A percentile compares a stretch with the other conserved stretches of the same genome.
These are phyloP conservation scores for Pilaira anomala DNA, from an alignment of 192 early-diverging fungal genomes.

Conservation along the genomic window DNA sequence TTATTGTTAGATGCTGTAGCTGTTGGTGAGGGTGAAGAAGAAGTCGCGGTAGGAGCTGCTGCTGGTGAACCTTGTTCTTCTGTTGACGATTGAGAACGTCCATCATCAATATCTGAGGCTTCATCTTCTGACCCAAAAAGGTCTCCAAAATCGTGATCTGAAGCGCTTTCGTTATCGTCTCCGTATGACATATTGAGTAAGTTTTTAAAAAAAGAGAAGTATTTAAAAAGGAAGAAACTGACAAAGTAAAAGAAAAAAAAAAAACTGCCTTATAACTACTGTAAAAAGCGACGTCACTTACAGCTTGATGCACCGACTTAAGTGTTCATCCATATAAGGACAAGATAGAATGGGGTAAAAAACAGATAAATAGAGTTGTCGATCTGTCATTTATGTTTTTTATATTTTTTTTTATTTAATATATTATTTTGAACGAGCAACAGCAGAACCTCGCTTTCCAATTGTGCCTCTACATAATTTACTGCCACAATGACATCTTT, in stretches of 20 bases:
- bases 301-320: too few species aligned
- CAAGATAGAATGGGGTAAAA: too few species aligned
- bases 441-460: slow-evolving; percentile 32
- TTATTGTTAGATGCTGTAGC: not conserved
- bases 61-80: not conserved
- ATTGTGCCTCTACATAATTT: slow-evolving; percentile 65
- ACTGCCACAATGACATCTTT: slow-evolving; percentile 69
- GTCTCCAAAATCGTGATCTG: slow-evolving; percentile 17
- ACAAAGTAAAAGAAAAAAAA: not conserved
- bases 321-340: too few species aligned
- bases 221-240: not conserved
- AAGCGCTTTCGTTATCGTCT: not conserved
- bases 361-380: too few species aligned
- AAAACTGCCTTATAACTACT: too few species aligned
- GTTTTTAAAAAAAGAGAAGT: not conserved
- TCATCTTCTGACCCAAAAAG: slow-evolving; percentile 39
- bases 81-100: slow-evolving; percentile 19
- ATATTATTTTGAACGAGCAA: too few species aligned
- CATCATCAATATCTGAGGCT: slow-evolving; percentile 35
- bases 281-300: too few species aligned
- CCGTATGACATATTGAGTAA: slow-evolving; percentile 1
- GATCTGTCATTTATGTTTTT: too few species aligned
- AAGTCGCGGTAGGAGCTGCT: not conserved
- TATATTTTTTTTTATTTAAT: too few species aligned
- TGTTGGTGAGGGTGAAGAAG: not conserved